A percentile compares a stretch with the other conserved stretches of the same genome.
Evolutionary conservation across 106 monocot genomes (phyloP).

Genomic region (Allium cepa): DNA sequence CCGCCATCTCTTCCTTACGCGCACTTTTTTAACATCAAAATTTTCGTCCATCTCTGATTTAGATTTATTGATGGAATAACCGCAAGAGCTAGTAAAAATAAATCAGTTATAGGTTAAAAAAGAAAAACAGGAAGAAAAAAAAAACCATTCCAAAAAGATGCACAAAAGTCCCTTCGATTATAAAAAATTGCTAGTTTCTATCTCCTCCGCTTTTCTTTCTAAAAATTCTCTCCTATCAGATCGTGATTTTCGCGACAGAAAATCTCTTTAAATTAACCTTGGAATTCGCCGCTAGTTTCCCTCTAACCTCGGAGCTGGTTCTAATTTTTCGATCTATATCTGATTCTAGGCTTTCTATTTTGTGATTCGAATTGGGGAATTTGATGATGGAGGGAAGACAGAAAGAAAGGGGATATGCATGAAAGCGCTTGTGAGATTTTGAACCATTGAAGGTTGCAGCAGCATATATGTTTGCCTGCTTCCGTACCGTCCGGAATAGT

Average conservation of each 20-base stretch:
- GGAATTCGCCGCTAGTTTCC: conserved; percentile 1
- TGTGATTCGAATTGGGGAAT: not conserved
- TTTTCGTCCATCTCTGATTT: too few relatives aligned
- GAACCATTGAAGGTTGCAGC: not conserved
- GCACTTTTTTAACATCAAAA: too few relatives aligned
- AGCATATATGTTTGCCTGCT: conserved; percentile 45
- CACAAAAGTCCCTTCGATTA: too few relatives aligned
- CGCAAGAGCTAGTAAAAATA: too few relatives aligned
- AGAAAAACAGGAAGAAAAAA: too few relatives aligned
- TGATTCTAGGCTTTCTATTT: conserved; percentile 6
- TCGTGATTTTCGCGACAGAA: conserved; percentile 2
- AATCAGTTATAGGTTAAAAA: too few relatives aligned
- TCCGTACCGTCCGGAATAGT: conserved; percentile 21
- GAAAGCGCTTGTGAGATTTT: conserved; percentile 1
- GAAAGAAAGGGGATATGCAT: conserved; percentile 10
- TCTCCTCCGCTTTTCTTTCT: not conserved
- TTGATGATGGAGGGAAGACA: conserved; percentile 4
- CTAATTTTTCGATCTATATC: not conserved
- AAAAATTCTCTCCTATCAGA: not conserved
- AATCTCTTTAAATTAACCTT: not conserved
- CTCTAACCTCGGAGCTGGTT: not conserved
- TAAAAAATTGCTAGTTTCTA: not conserved
- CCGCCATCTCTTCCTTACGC: too few relatives aligned
- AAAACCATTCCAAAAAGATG: too few relatives aligned
- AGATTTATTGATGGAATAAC: too few relatives aligned